phyloP scores from a whole-genome alignment of 305 asterid genomes.

The Caryopteris hybrid region DNA sequence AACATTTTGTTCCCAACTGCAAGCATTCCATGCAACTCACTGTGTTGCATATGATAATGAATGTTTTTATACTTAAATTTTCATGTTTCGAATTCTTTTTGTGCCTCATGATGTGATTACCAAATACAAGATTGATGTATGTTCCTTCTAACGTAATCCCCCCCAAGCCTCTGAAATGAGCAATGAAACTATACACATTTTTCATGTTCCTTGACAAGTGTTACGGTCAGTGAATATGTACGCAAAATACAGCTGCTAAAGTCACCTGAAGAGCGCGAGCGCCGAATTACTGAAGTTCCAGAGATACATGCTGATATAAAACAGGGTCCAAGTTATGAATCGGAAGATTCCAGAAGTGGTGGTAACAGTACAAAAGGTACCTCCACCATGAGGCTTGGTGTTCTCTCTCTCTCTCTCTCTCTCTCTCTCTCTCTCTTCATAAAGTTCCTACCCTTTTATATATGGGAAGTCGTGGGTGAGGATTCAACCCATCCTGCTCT shows the following conservation, averaged over 20 bases:
- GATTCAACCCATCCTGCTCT: too few relatives aligned
- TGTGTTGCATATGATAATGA: background rate
- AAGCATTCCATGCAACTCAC: background rate
- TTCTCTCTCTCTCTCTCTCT: too few relatives aligned
- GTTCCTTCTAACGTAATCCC: background rate
- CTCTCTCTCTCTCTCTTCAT: background rate
- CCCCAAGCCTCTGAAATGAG: background rate
- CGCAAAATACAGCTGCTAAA: conserved; percentile 50
- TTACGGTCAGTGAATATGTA: conserved; percentile 58
- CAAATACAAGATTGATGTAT: background rate
- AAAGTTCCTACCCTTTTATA: background rate
- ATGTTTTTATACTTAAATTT: background rate
- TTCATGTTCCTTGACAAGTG: conserved; percentile 50
- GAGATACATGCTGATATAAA: conserved; percentile 64
- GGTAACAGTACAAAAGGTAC: conserved; percentile 47
- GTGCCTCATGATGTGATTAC: background rate
- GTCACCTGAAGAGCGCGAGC: conserved; percentile 65
- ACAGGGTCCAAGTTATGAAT: conserved; percentile 56
- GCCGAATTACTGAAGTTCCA: conserved; percentile 53
- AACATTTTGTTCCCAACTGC: background rate
- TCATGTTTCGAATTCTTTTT: background rate
- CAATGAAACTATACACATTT: background rate
- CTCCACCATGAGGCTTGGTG: background rate
- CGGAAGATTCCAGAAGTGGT: conserved; percentile 42
- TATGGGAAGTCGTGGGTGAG: background rate